phyloP scores from a whole-genome alignment of 306 rosid genomes.

The Begonia loranthoides region DNA sequence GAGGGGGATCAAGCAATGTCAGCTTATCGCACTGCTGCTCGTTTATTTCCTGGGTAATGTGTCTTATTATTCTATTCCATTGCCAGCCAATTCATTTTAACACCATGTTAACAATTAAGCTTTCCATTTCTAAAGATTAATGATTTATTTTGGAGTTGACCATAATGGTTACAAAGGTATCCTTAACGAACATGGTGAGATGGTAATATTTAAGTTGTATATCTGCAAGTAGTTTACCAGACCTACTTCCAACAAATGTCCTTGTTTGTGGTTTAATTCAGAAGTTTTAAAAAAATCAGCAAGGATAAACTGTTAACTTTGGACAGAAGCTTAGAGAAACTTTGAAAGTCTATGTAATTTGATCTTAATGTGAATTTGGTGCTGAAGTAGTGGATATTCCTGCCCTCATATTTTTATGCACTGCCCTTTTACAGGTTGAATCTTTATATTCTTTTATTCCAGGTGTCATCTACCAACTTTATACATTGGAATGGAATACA shows the following conservation, averaged over 20 bases:
- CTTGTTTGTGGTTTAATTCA: too few relatives aligned
- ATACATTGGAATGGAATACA: conserved; percentile 98
- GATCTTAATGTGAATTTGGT: neutral
- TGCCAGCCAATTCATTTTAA: neutral
- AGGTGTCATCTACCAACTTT: conserved; percentile 97
- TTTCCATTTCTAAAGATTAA: neutral
- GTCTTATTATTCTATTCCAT: neutral
- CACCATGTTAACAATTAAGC: neutral
- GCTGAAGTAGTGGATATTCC: conserved; percentile 3
- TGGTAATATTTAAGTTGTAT: too few relatives aligned
- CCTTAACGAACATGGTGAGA: too few relatives aligned
- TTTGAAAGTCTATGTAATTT: neutral
- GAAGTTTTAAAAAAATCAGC: neutral
- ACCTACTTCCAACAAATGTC: too few relatives aligned
- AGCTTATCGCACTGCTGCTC: conserved; percentile 93
- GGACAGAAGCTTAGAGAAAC: too few relatives aligned
- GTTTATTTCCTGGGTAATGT: conserved; percentile 87
- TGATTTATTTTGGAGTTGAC: too few relatives aligned
- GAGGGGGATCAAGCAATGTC: conserved; percentile 99
- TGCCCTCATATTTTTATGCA: conserved; percentile 37
- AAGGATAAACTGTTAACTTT: neutral
- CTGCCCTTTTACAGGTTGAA: conserved; percentile 40
- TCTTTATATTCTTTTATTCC: conserved; percentile 66
- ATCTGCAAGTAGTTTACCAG: too few relatives aligned
- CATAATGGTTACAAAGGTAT: too few relatives aligned